Base-by-base conservation (phyloP, 2,329 filamentous ascomycete genomes). In the Periconia sp. region DNA sequence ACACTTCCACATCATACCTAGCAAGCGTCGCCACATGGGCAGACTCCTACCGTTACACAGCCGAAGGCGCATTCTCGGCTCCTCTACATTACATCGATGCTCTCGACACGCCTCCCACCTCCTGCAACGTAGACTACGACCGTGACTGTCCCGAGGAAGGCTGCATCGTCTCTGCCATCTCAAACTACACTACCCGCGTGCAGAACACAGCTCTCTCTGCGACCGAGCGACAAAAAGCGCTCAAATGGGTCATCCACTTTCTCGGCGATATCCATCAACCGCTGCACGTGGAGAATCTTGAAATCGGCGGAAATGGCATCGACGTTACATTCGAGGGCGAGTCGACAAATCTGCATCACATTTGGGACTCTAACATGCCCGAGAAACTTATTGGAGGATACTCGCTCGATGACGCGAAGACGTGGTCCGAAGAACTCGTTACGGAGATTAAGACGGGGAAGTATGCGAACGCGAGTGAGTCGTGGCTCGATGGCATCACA, bases 201-300 rank as follows among this genome's bases (percentile, higher is more conserved):
- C 57, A 65, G n/a, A 49, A 61, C 33, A 55, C 50, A 4, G 46
- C 43, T 16, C 42, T 74, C 24, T 51, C 59, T 32, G 50, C 55
- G 6, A 48, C 43, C 13, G 65, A 74, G 52, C 63, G 66, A 26
- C 69, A 71, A 43, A 71, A 74, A 35, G 76, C 76, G 0, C 56
- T 81, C 15, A 71, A 73, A 43, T 80, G 77, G 64, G 61, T 81
- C 39, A 66, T 81, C 16, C 78, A 70, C 38, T 79, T 81, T 57
- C 71, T 94, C 9, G 81, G 89, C 43, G 90, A 95, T 63, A 81
- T 89, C 18, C 83, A 82, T 46, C 90, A 91, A 61, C 88, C 87
- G 0, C 73, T 95, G 35, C 80, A 82, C 54, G 75, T 77, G 10
- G 78, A 82, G 57, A 71, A 67, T 28, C 58, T 71, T 11, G 71